These are phyloP conservation scores for Pseudogymnoascus sp. DNA, from an alignment of 2,329 filamentous ascomycete genomes.

Conservation along the genomic window DNA sequence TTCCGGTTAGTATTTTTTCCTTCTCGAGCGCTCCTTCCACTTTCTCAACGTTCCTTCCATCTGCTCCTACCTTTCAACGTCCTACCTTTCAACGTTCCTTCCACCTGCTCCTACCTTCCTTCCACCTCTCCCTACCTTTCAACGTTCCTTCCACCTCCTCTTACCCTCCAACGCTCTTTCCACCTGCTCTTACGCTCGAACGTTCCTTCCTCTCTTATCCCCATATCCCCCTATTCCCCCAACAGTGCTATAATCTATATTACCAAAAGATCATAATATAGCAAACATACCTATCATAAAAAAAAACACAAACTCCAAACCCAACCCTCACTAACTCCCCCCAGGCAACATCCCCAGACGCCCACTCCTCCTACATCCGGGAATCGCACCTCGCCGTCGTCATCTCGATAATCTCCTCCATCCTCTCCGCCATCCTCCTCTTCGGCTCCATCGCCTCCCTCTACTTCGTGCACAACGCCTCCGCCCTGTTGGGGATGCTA, in stretches of 20 bases:
- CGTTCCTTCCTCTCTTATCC: neutral
- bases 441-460: constrained; percentile 18
- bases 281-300: no score
- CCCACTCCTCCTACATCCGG: constrained; percentile 13
- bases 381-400: constrained; percentile 10
- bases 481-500: constrained; percentile 17
- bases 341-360: constrained; percentile 10
- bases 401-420: constrained; percentile 12
- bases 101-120: neutral
- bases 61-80: no score
- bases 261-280: no score
- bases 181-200: no score
- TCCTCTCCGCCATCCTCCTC: constrained; percentile 17
- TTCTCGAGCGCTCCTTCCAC: neutral
- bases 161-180: neutral
- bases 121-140: no score
- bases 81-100: neutral
- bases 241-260: no score
- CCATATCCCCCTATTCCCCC: no score
- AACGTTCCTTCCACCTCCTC: no score
- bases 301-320: neutral
- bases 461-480: constrained; percentile 13
- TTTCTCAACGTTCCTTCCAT: no score
- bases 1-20: neutral
- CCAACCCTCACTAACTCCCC: neutral